A percentile compares a stretch with the other conserved stretches of the same genome.
phyloP scores from a whole-genome alignment of 2,329 filamentous ascomycete species.

The Aspergillus candidus region DNA sequence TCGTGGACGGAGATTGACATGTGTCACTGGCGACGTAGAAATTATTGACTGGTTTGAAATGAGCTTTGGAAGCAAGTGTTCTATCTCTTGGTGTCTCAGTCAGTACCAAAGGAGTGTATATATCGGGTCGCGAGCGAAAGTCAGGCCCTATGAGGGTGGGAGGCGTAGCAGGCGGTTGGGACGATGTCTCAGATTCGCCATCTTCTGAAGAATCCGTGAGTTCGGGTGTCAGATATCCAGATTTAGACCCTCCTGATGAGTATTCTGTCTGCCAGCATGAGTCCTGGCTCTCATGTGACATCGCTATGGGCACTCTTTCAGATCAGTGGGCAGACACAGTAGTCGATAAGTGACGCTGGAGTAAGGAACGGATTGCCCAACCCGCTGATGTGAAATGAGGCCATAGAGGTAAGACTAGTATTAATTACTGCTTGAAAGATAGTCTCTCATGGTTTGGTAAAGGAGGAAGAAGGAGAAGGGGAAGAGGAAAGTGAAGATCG shows the following conservation, averaged over 20 bases:
- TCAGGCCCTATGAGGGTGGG: conserved; percentile 3
- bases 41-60: neutral
- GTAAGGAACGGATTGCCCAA: conserved; percentile 15
- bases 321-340: too few species aligned
- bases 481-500: too few species aligned
- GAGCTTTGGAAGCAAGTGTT: neutral
- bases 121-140: conserved; percentile 4
- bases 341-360: too few species aligned
- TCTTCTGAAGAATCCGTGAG: conserved; percentile 8
- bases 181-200: conserved; percentile 3
- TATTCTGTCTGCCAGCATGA: conserved; percentile 19
- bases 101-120: neutral
- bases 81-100: neutral
- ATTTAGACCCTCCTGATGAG: conserved; percentile 6
- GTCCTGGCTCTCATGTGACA: too few species aligned
- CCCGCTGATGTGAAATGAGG: neutral
- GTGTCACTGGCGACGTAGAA: neutral
- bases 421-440: too few species aligned
- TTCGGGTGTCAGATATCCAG: conserved; percentile 5
- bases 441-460: too few species aligned
- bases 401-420: neutral
- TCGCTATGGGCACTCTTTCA: too few species aligned
- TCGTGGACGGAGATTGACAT: neutral
- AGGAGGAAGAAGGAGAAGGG: too few species aligned
- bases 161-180: conserved; percentile 3